These are phyloP conservation scores for Sanghuangporus baumii DNA, from an alignment of 1,284 basidiomycete species.

Conservation along the genomic window DNA sequence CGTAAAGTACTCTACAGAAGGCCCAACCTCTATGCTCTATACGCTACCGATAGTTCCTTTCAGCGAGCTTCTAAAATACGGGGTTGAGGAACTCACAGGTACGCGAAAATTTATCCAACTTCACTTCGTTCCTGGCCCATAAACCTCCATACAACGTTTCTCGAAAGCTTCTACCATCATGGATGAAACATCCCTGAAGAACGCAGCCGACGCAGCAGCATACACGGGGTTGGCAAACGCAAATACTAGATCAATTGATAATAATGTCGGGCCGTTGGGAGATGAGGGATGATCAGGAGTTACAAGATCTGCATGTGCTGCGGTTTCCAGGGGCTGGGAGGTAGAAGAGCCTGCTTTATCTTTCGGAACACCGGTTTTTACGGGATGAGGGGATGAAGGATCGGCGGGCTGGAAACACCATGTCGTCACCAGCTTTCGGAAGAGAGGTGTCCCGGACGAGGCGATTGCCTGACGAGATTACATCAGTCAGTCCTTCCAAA, in stretches of 20 bases:
- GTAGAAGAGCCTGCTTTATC: background rate
- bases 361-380: constrained; percentile 19
- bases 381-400: constrained; percentile 37
- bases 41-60: background rate
- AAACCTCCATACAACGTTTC: constrained; percentile 68
- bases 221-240: constrained; percentile 87
- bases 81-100: background rate
- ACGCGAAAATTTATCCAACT: background rate
- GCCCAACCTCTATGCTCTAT: background rate
- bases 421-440: constrained; percentile 77
- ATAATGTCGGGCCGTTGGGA: constrained; percentile 49
- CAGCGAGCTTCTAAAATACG: background rate
- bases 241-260: constrained; percentile 79
- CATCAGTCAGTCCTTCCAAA: background rate
- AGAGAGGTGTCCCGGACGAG: constrained; percentile 78
- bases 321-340: background rate
- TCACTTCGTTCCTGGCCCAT: constrained; percentile 36
- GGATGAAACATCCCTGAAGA: constrained; percentile 83
- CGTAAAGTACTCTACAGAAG: background rate
- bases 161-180: constrained; percentile 94
- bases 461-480: constrained; percentile 54
- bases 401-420: constrained; percentile 73
- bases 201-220: constrained; percentile 72
- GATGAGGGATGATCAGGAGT: constrained; percentile 23
- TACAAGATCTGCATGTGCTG: constrained; percentile 11